These are phyloP conservation scores for Botrytis porri DNA, from an alignment of 2,329 filamentous ascomycete genomes.

Conservation along the genomic window DNA sequence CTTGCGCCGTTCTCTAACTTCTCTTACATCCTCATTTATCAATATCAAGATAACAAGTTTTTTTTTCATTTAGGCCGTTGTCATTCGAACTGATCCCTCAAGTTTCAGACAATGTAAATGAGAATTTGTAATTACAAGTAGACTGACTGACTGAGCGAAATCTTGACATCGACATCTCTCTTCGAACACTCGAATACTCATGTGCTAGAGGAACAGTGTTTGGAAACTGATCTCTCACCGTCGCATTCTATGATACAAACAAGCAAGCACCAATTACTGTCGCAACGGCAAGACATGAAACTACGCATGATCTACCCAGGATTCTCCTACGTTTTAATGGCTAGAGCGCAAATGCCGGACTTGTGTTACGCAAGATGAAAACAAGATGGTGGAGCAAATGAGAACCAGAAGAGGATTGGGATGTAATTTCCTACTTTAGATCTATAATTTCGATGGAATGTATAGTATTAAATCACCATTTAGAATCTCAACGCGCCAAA, in stretches of 20 bases:
- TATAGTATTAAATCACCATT: not conserved
- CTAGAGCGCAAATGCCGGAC: not conserved
- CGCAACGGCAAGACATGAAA: not conserved
- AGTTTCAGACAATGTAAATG: not conserved
- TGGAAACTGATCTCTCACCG: not conserved
- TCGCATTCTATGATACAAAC: not conserved
- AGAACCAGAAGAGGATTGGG: not conserved
- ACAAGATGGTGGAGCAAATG: not conserved
- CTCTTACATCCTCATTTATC: not conserved
- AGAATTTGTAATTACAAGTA: not conserved
- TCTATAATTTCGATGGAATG: not conserved
- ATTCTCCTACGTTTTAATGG: not conserved
- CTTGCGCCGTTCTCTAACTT: not conserved
- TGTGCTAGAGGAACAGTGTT: not conserved
- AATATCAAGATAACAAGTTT: not conserved
- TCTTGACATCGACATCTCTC: not conserved
- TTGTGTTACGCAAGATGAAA: not conserved
- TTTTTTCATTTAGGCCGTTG: not conserved
- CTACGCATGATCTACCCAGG: not conserved
- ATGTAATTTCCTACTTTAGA: not conserved
- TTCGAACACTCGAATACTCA: not conserved
- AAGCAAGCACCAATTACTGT: not conserved
- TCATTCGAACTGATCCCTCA: not conserved
- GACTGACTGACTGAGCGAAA: not conserved
- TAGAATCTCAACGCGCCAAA: not conserved